phyloP scores from a whole-genome alignment of 768 basidiomycete species.

The Kwoniella mangroviensis region DNA sequence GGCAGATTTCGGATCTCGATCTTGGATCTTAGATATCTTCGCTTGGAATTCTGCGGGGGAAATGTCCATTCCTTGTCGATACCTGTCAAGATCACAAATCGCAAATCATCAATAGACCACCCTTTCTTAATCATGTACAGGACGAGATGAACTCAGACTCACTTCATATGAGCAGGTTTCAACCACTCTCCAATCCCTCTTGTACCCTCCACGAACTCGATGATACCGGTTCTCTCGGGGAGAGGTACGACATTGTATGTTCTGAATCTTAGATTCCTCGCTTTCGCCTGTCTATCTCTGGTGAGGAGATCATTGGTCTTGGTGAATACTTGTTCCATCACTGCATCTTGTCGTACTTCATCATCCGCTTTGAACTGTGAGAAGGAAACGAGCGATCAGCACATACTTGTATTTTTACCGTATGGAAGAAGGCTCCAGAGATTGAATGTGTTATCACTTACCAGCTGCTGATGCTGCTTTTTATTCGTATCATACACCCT shows the following conservation, averaged over 20 bases:
- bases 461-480: conserved; percentile 74
- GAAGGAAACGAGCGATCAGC: neutral
- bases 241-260: conserved; percentile 90
- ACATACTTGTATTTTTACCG: neutral
- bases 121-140: no score
- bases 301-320: conserved; percentile 79
- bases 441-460: conserved; percentile 58
- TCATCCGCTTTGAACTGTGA: conserved; percentile 88
- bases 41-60: conserved; percentile 54
- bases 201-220: conserved; percentile 90
- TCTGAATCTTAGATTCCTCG: conserved; percentile 73
- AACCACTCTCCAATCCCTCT: conserved; percentile 70
- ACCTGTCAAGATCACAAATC: conserved; percentile 61
- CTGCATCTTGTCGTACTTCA: conserved; percentile 93
- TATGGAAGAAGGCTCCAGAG: no score
- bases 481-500: conserved; percentile 73
- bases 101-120: neutral
- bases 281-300: conserved; percentile 74
- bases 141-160: conserved; percentile 34
- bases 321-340: conserved; percentile 97
- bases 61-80: conserved; percentile 66
- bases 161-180: conserved; percentile 67
- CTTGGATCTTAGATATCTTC: conserved; percentile 55
- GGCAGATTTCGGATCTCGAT: conserved; percentile 30
- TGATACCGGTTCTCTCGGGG: conserved; percentile 74